Evolutionary conservation across 106 monocot species (phyloP).

Genomic region (Hemerocallis citrina): DNA sequence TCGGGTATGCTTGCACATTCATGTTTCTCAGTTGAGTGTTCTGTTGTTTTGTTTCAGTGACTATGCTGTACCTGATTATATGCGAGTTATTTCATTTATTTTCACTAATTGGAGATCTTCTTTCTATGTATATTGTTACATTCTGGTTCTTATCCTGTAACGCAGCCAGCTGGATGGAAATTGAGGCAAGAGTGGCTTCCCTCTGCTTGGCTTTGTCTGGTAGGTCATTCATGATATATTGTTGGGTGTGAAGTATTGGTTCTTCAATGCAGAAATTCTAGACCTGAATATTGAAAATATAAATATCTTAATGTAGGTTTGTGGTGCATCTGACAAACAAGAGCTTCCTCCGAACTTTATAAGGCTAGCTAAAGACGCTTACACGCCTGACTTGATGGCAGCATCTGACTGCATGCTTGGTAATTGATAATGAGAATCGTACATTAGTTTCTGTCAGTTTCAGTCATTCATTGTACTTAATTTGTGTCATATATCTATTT

Average conservation of each 20-base stretch:
- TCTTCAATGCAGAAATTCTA: background rate
- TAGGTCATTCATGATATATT: conserved; percentile 9
- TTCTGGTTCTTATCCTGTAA: background rate
- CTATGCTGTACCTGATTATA: no score
- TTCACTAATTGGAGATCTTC: conserved; percentile 1
- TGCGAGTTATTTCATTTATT: no score
- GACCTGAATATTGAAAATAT: background rate
- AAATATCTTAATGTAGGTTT: conserved; percentile 48
- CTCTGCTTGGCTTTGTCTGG: conserved; percentile 91
- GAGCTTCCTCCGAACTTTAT: conserved; percentile 87
- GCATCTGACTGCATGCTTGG: conserved; percentile 99
- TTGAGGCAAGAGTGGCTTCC: conserved; percentile 91
- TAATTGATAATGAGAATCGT: conserved; percentile 16
- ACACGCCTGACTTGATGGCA: conserved; percentile 96
- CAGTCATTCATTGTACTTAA: background rate
- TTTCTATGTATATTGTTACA: background rate
- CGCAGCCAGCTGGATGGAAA: conserved; percentile 89
- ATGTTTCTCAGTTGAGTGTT: no score
- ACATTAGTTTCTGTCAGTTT: background rate
- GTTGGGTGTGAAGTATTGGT: no score
- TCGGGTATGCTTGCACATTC: no score
- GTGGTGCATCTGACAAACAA: conserved; percentile 92
- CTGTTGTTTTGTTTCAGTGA: no score
- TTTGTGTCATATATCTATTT: background rate
- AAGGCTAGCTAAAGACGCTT: conserved; percentile 86